A percentile compares a stretch with the other conserved stretches of the same genome.
These are phyloP conservation scores for Cryphonectria parasitica DNA, from an alignment of 2,329 filamentous ascomycete species.

Conservation along the genomic window DNA sequence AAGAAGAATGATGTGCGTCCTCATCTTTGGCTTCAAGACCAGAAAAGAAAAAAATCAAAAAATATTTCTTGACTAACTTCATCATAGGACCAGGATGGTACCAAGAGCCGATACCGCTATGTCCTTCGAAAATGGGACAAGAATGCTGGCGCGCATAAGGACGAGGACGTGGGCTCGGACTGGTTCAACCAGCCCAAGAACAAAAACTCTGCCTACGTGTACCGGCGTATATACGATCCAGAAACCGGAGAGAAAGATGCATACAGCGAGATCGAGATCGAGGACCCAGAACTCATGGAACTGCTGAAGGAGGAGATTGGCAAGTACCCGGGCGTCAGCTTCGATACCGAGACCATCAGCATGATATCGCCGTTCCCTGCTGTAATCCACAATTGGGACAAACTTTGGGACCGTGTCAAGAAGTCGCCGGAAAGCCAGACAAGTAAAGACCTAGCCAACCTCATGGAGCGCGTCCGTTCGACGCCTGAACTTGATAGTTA, in stretches of 20 bases:
- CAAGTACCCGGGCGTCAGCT: conserved; percentile 29
- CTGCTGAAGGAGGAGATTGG: conserved; percentile 26
- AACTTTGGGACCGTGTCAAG: conserved; percentile 23
- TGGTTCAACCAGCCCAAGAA: conserved; percentile 17
- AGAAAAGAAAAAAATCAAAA: too few relatives aligned
- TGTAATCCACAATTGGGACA: conserved; percentile 30
- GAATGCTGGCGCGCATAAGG: conserved; percentile 23
- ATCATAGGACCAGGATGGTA: background rate
- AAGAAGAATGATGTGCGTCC: conserved; percentile 1
- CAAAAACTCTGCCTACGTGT: conserved; percentile 28
- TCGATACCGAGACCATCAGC: conserved; percentile 25
- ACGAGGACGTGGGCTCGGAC: conserved; percentile 21
- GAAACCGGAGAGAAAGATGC: conserved; percentile 21
- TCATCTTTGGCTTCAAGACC: background rate
- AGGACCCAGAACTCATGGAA: conserved; percentile 23
- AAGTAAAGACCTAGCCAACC: conserved; percentile 27
- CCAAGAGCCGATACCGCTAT: conserved; percentile 23
- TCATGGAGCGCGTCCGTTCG: conserved; percentile 23
- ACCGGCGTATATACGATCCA: conserved; percentile 27
- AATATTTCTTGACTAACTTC: background rate
- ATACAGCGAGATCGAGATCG: conserved; percentile 28
- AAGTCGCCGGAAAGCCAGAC: conserved; percentile 23
- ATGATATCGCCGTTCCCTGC: conserved; percentile 28
- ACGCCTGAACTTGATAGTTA: conserved; percentile 28
- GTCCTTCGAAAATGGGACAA: conserved; percentile 28